These are phyloP conservation scores for Isabelozyma rhagii DNA, from an alignment of 805 yeast genomes.

Conservation along the genomic window DNA sequence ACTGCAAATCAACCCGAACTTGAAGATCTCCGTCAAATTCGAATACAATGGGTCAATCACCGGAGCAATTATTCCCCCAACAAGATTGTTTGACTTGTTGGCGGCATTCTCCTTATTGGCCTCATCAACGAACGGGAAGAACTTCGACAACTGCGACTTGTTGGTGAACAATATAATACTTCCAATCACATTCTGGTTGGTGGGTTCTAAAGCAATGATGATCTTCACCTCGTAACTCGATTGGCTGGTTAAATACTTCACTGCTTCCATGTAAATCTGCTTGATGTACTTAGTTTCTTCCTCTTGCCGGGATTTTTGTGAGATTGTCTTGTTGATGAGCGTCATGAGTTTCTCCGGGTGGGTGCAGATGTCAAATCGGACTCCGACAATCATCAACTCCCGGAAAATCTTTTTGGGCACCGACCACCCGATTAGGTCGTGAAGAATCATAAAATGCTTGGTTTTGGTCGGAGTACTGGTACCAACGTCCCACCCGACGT, in stretches of 20 bases:
- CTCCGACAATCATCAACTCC: slow-evolving; percentile 55
- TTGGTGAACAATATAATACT: slow-evolving; percentile 47
- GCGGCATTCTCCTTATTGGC: background rate
- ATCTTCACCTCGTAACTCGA: slow-evolving; percentile 39
- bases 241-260: slow-evolving; percentile 23
- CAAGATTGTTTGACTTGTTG: slow-evolving; percentile 8
- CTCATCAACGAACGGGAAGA: slow-evolving; percentile 51
- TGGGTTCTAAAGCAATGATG: slow-evolving; percentile 53
- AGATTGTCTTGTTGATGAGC: slow-evolving; percentile 26
- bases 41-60: slow-evolving; percentile 52
- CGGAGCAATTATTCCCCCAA: slow-evolving; percentile 54
- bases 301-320: slow-evolving; percentile 3
- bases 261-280: slow-evolving; percentile 35
- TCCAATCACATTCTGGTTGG: slow-evolving; percentile 51
- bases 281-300: slow-evolving; percentile 6
- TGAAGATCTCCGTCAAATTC: slow-evolving; percentile 52
- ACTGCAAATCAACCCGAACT: slow-evolving; percentile 55
- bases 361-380: slow-evolving; percentile 53
- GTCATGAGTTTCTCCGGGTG: slow-evolving; percentile 39
- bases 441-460: slow-evolving; percentile 38
- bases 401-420: slow-evolving; percentile 53
- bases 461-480: slow-evolving; percentile 8
- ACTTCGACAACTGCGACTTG: slow-evolving; percentile 42
- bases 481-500: slow-evolving; percentile 40
- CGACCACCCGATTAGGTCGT: slow-evolving; percentile 44